Percentiles rank a stretch among this genome's conserved stretches.
phyloP scores from a whole-genome alignment of 2,329 filamentous ascomycete genomes.

The Hymenoscyphus fructigenus region DNA sequence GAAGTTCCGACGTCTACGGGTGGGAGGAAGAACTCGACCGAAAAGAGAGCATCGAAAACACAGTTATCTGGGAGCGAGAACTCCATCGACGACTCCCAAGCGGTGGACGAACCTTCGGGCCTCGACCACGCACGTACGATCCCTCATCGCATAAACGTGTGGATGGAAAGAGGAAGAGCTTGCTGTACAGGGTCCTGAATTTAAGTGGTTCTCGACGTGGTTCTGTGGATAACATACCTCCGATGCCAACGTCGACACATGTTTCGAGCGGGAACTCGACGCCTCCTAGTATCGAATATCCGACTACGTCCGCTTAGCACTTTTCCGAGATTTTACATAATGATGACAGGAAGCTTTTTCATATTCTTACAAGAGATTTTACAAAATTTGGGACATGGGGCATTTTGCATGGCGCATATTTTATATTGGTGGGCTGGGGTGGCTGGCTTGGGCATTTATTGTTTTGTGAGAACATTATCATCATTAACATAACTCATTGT shows the following conservation, averaged over 20 bases:
- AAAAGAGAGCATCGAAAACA: slow-evolving; percentile 29
- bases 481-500: too few relatives aligned
- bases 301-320: background rate
- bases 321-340: too few relatives aligned
- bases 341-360: too few relatives aligned
- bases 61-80: slow-evolving; percentile 25
- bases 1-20: slow-evolving; percentile 48
- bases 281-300: background rate
- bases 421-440: too few relatives aligned
- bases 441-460: too few relatives aligned
- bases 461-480: too few relatives aligned
- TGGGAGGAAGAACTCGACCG: slow-evolving; percentile 53
- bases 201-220: slow-evolving; percentile 19
- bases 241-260: background rate
- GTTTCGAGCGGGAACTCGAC: background rate
- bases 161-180: slow-evolving; percentile 30
- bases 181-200: slow-evolving; percentile 33
- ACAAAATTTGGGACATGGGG: too few relatives aligned
- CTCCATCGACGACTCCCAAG: slow-evolving; percentile 22
- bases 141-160: slow-evolving; percentile 15
- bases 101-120: slow-evolving; percentile 24
- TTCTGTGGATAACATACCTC: slow-evolving; percentile 7
- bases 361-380: too few relatives aligned
- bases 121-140: slow-evolving; percentile 17
- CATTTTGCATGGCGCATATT: too few relatives aligned